A percentile compares a stretch with the other conserved stretches of the same genome.
Evolutionary conservation across 108 stramenopile genomes (phyloP).

Genomic region (Aurantiochytrium sp.): DNA sequence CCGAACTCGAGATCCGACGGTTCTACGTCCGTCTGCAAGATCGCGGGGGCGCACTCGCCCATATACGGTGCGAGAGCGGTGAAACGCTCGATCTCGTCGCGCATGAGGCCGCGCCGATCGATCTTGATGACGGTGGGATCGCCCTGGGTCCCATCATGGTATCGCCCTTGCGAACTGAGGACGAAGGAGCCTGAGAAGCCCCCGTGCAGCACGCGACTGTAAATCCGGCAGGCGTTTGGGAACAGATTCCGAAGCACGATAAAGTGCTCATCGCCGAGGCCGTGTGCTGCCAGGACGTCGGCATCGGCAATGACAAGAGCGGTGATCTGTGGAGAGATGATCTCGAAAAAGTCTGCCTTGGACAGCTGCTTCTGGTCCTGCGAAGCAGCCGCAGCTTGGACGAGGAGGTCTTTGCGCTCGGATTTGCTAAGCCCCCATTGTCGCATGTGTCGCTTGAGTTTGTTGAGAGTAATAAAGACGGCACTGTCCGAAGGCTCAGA

Average conservation of each 20-base stretch:
- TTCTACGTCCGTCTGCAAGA: neutral
- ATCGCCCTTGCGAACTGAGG: neutral
- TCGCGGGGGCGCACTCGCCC: neutral
- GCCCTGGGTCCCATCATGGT: neutral
- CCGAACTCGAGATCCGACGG: neutral
- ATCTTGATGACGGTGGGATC: conserved; percentile 6
- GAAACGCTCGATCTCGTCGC: neutral
- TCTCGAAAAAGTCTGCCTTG: neutral
- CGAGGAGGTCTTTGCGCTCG: neutral
- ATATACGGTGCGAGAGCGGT: neutral
- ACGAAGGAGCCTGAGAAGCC: conserved; percentile 7
- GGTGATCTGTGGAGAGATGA: neutral
- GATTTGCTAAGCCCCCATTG: neutral
- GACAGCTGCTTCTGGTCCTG: neutral
- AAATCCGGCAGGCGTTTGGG: neutral
- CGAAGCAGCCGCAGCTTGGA: neutral
- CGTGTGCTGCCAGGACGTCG: neutral
- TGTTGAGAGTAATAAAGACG: neutral
- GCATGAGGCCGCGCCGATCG: neutral
- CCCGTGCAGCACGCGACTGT: neutral
- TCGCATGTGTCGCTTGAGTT: neutral
- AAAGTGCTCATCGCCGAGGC: neutral
- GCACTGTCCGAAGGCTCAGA: neutral
- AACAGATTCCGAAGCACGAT: neutral
- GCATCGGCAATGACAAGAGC: neutral